Evolutionary conservation across 2,329 filamentous ascomycete species (phyloP), one percentile per base, ranked within the genome.

Genomic region (Macrophomina tecta): DNA sequence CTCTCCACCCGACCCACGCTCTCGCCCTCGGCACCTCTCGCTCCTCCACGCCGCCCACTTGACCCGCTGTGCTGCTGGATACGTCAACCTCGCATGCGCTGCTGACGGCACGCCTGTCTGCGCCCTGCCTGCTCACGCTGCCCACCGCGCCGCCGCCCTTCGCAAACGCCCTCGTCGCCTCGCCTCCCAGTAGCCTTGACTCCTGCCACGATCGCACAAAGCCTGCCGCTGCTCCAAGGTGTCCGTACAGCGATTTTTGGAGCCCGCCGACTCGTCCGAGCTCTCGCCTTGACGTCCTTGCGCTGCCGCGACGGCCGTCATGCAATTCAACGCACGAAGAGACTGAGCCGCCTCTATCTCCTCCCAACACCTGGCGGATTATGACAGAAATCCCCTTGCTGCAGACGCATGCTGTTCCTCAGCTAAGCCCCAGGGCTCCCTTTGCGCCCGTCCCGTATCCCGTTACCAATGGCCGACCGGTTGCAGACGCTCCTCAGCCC

Each of bases 351-450:
- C 75, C 72, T 71, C 64, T 51, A 52, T 56, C 63, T 56, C 58
- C 42, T 49, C 61, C 61, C 28, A 45, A 61, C 55, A 66, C 42
- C 53, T 61, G 64, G 64, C 64, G 64, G 64, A 66, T 66, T 66
- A 80, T 80, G 78, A 80, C 78, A 74, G 78, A 80, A 73, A 73
- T 79, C 73, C 75, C 78, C 71, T 76, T 77, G 70, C 69, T 78
- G 68, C 74, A 76, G 74, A 75, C 76, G 74, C 76, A 79, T 77
- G 78, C 78, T 80, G 78, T 80, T 67, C 69, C 73, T 75, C 78
- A 80, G 78, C 78, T 75, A 70, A 73, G 74, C 74, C 73, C 77
- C 66, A 71, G 74, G 71, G 73, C 76, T 72, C 66, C 70, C 61
- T 75, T 72, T 69, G 70, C 67, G 34, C 40, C 56, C 70, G 71